Conservation (phyloP, 306 rosid genomes). For the Rosa chinensis region DNA sequence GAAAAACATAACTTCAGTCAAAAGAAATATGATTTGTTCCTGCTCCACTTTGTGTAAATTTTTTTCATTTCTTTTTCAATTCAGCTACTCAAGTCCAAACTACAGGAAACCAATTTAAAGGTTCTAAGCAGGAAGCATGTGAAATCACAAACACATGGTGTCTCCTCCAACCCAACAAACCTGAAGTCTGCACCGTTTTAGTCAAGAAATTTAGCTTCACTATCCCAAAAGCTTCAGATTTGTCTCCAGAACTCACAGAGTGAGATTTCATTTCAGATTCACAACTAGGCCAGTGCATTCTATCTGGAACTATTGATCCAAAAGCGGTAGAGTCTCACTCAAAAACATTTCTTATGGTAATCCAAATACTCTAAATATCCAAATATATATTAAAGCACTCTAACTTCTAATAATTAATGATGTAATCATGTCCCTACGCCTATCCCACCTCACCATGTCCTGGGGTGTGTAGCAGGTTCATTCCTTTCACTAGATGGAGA, state of each 20-base stretch:
- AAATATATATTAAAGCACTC: not conserved
- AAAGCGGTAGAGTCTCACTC: not conserved
- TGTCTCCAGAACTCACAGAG: not conserved
- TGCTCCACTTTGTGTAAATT: not conserved
- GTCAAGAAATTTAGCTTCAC: not conserved
- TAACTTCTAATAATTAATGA: not conserved
- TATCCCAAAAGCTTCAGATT: not conserved
- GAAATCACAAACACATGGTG: not conserved
- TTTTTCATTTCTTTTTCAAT: not conserved
- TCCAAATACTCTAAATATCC: not conserved
- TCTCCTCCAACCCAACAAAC: not conserved
- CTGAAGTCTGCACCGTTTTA: not conserved
- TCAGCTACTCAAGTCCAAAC: not conserved
- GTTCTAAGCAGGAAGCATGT: not conserved
- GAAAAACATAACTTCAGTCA: not conserved
- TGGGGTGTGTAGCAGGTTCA: not conserved
- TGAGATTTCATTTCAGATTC: not conserved
- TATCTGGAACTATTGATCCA: not conserved
- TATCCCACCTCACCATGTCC: not conserved
- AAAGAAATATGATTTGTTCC: not conserved
- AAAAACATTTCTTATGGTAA: not conserved
- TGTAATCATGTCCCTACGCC: not conserved
- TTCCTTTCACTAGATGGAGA: not conserved
- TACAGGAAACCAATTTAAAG: not conserved
- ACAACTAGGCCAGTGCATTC: not conserved